phyloP scores from a whole-genome alignment of 1,284 basidiomycete genomes.

The Ceratobasidium papillatum region DNA sequence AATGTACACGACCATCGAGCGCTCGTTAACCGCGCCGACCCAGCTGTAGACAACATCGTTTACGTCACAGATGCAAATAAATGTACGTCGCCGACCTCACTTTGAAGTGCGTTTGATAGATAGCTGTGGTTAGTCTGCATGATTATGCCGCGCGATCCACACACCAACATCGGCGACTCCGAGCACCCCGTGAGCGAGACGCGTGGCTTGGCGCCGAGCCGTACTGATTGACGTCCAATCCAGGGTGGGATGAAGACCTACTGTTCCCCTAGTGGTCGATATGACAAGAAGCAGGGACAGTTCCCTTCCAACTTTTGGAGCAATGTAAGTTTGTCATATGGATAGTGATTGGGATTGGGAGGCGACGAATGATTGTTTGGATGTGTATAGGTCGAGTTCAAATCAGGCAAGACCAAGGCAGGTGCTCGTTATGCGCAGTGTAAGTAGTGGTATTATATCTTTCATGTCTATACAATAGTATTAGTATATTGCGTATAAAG shows the following conservation, averaged over 20 bases:
- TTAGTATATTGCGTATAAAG: background rate
- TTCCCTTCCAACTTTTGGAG: constrained; percentile 45
- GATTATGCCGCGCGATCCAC: constrained; percentile 34
- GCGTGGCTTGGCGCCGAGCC: background rate
- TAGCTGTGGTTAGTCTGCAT: background rate
- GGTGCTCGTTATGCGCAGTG: constrained; percentile 31
- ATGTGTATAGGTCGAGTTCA: constrained; percentile 27
- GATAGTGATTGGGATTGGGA: too few species aligned
- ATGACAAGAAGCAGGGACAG: constrained; percentile 22
- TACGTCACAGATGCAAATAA: constrained; percentile 12
- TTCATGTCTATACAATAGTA: background rate
- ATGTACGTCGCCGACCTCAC: background rate
- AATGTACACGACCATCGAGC: background rate
- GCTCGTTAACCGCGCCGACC: background rate
- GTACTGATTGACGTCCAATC: background rate
- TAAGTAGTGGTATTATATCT: background rate
- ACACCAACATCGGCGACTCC: constrained; percentile 43
- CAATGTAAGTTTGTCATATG: background rate
- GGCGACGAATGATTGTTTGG: background rate
- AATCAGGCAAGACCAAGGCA: constrained; percentile 38
- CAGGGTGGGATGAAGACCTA: constrained; percentile 43
- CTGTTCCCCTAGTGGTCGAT: constrained; percentile 38
- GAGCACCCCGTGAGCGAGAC: constrained; percentile 25
- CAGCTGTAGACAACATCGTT: background rate
- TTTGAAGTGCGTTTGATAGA: too few species aligned